These are phyloP conservation scores for Penicillium sp. DNA, from an alignment of 2,329 filamentous ascomycete genomes.

Conservation along the genomic window DNA sequence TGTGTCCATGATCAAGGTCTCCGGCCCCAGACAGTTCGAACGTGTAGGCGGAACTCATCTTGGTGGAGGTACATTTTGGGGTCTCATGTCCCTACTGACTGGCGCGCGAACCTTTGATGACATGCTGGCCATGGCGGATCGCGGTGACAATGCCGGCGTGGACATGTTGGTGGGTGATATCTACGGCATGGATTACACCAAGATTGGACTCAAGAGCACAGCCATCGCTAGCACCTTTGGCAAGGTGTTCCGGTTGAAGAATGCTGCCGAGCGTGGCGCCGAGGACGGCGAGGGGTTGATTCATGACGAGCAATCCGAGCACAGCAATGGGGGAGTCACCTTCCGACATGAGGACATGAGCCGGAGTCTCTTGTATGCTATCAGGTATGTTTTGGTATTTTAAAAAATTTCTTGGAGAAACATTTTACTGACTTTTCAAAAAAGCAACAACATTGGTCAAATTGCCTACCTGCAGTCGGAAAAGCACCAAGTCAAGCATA, in stretches of 20 bases:
- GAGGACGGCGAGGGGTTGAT: slow-evolving; percentile 68
- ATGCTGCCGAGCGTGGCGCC: slow-evolving; percentile 74
- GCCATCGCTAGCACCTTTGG: slow-evolving; percentile 96
- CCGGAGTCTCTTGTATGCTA: slow-evolving; percentile 86
- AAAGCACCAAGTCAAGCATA: slow-evolving; percentile 85
- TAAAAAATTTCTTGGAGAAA: neutral
- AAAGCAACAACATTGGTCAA: slow-evolving; percentile 94
- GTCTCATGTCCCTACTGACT: slow-evolving; percentile 84
- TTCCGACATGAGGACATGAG: slow-evolving; percentile 87
- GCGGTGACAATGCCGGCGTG: slow-evolving; percentile 87
- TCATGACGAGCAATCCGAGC: slow-evolving; percentile 48
- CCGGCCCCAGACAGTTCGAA: slow-evolving; percentile 79
- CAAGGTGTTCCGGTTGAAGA: slow-evolving; percentile 93
- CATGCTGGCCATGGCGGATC: slow-evolving; percentile 89
- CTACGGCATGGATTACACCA: slow-evolving; percentile 92
- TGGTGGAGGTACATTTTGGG: slow-evolving; percentile 97
- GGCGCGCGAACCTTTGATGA: slow-evolving; percentile 96
- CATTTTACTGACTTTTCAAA: slow-evolving; percentile 27
- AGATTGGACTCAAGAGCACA: slow-evolving; percentile 93
- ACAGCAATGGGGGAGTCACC: slow-evolving; percentile 40
- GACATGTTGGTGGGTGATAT: slow-evolving; percentile 98
- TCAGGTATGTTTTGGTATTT: slow-evolving; percentile 54
- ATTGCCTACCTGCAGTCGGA: slow-evolving; percentile 97
- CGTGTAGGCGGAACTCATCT: slow-evolving; percentile 94
- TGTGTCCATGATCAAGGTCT: slow-evolving; percentile 96